Evolutionary conservation across 495 filamentous ascomycete species (phyloP).

Genomic region (Podospora conica): DNA sequence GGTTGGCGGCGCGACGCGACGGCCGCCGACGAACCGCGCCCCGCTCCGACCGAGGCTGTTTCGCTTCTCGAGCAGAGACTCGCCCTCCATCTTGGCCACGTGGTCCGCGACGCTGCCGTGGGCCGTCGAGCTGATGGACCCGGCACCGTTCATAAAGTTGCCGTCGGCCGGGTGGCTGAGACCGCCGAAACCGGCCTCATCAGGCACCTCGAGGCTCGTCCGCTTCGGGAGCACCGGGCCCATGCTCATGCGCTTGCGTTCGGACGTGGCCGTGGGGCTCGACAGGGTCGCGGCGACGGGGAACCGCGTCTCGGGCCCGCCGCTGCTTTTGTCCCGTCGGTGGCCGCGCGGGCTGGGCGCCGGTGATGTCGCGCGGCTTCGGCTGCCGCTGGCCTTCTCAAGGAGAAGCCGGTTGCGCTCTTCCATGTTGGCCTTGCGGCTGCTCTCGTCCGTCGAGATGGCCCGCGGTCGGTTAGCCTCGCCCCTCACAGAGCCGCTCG

Average conservation of each 20-base stretch:
- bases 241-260: constrained; percentile 36
- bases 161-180: constrained; percentile 38
- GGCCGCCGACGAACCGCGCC: constrained; percentile 37
- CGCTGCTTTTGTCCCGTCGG: constrained; percentile 75
- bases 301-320: constrained; percentile 75
- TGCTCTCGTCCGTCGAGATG: constrained; percentile 93
- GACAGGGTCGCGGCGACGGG: constrained; percentile 70
- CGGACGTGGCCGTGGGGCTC: constrained; percentile 43
- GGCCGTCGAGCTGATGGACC: constrained; percentile 18
- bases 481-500: constrained; percentile 40
- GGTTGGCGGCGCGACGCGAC: constrained; percentile 32
- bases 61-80: constrained; percentile 38
- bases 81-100: constrained; percentile 33
- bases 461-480: constrained; percentile 66
- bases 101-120: constrained; percentile 30
- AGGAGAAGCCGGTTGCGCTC: constrained; percentile 81
- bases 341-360: constrained; percentile 53
- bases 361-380: constrained; percentile 70
- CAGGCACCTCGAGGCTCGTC: constrained; percentile 43
- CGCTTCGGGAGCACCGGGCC: constrained; percentile 37
- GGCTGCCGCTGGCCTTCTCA: constrained; percentile 46
- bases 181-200: constrained; percentile 26
- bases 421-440: constrained; percentile 88
- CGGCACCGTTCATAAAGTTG: constrained; percentile 26
- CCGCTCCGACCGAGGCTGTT: constrained; percentile 46